Evolutionary conservation across 331 rosid genomes (phyloP), one percentile per base, ranked within the genome.

Genomic region (Acacia concinna): DNA sequence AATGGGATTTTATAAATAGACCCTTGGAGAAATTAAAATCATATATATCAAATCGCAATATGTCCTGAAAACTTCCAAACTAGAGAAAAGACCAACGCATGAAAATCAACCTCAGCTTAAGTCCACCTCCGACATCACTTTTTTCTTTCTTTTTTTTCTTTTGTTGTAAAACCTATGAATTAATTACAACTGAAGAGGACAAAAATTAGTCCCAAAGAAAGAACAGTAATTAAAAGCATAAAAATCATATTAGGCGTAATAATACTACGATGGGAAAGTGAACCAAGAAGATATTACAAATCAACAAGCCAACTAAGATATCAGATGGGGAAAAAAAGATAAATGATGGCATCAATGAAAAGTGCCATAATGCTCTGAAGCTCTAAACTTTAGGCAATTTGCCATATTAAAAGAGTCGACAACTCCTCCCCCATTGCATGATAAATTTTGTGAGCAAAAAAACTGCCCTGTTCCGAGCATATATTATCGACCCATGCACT

Each of bases 31-130:
- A 71, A 71, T 27, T 47, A 25, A 79, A 72, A 27, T 6, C 27
- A 70, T 43, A 27, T 11, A 15, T 47, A 17, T 43, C 57, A 41
- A 49, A 9, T 35, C 23, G 6, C 32, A 34, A 25, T n/a, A 34
- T 73, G 77, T 52, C 31, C 31, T 52, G 34, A 34, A 73, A 51
- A 52, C 66, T 20, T 72, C 21, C 28, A 51, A 40, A 68, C 73
- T 23, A 4, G 51, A 73, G 34, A 34, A 41, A 32, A 10, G 76
- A 32, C n/a, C 76, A 49, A n/a, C 27, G 13, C 34, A 34, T 13
- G 34, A 73, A 72, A 52, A n/a, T 18, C 14, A 34, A 32, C 56
- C 4, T 34, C 77, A 52, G 18, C 34, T 30, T 18, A 30, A 73
- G 59, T 28, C 15, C 40, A 34, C 64, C 27, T 34, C 17, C 47